These are phyloP conservation scores for Phascolomyces articulosus DNA, from an alignment of 371 early-diverging fungal species.

Conservation along the genomic window DNA sequence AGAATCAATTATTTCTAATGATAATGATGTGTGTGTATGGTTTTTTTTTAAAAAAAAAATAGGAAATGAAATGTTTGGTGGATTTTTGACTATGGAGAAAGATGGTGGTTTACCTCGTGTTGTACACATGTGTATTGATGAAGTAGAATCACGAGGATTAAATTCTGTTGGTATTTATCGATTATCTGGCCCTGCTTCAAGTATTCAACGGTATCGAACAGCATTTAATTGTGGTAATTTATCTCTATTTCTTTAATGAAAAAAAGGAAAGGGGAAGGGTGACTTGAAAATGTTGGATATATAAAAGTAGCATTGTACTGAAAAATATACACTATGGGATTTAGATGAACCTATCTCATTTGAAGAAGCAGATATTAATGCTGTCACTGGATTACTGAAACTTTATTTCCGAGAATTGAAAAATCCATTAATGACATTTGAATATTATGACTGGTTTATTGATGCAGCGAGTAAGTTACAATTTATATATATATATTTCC, in stretches of 20 bases:
- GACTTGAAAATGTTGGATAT: too few relatives aligned
- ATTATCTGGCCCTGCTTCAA: constrained; percentile 76
- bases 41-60: too few relatives aligned
- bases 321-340: too few relatives aligned
- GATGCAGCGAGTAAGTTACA: constrained; percentile 68
- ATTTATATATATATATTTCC: too few relatives aligned
- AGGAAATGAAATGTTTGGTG: constrained; percentile 68
- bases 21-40: too few relatives aligned
- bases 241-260: too few relatives aligned
- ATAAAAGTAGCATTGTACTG: too few relatives aligned
- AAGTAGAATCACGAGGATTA: constrained; percentile 72
- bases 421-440: constrained; percentile 78
- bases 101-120: constrained; percentile 61
- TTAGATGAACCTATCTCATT: constrained; percentile 46
- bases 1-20: too few relatives aligned
- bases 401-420: constrained; percentile 83
- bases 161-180: constrained; percentile 81
- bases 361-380: constrained; percentile 77
- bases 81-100: constrained; percentile 49
- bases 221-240: constrained; percentile 49
- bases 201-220: constrained; percentile 67
- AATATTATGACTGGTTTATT: constrained; percentile 78
- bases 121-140: constrained; percentile 64
- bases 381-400: constrained; percentile 76
- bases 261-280: too few relatives aligned